A percentile compares a stretch with the other conserved stretches of the same genome.
Evolutionary conservation across 2,329 filamentous ascomycete species (phyloP).

Genomic region (Ceratocystis diversiconidia): DNA sequence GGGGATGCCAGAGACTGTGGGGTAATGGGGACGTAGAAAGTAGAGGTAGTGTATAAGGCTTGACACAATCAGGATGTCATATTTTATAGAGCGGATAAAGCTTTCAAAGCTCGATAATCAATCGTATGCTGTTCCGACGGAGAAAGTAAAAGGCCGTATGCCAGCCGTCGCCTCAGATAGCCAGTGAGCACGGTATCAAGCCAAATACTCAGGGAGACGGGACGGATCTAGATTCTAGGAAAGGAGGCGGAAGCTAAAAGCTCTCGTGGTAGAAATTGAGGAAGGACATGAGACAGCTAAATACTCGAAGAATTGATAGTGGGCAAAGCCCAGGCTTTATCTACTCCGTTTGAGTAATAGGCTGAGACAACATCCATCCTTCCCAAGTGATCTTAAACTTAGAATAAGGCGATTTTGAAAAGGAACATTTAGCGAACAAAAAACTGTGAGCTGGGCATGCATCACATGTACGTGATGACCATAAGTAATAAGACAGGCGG

Average conservation of each 20-base stretch:
- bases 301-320: background rate
- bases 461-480: constrained; percentile 8
- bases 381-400: background rate
- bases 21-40: background rate
- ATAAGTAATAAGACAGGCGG: constrained; percentile 12
- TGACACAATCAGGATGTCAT: background rate
- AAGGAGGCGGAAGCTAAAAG: background rate
- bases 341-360: background rate
- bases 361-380: background rate
- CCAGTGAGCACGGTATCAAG: background rate
- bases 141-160: background rate
- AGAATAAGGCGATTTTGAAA: background rate
- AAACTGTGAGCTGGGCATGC: constrained; percentile 16
- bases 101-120: background rate
- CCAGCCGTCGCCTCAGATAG: background rate
- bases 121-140: background rate
- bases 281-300: background rate
- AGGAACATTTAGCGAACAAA: background rate
- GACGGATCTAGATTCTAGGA: background rate
- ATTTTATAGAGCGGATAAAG: background rate
- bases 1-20: background rate
- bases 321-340: background rate
- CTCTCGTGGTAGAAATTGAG: background rate
- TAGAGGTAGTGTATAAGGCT: background rate
- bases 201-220: background rate